Conservation (phyloP, 2,329 filamentous ascomycete species). For the Sclerotiophoma versabilis region DNA sequence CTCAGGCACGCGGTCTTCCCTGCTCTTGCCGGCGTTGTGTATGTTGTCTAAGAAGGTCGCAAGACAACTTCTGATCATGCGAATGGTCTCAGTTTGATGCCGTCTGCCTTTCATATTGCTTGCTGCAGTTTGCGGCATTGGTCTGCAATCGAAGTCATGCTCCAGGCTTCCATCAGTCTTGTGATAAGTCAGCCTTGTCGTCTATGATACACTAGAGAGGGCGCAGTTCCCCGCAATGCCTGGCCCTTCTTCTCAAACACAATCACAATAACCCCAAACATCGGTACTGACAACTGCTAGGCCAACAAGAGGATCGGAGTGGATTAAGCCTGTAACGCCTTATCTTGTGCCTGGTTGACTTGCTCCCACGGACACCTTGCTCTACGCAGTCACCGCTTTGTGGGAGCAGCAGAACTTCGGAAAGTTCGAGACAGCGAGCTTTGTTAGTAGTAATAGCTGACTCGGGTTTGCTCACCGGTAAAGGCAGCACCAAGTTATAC, state of each 20-base stretch:
- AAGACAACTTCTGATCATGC: not conserved
- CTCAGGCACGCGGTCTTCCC: conserved; percentile 26
- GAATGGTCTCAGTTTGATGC: not conserved
- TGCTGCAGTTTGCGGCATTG: not conserved
- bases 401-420: not conserved
- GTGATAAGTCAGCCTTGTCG: conserved; percentile 34
- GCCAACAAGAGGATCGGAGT: conserved; percentile 30
- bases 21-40: not conserved
- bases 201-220: not conserved
- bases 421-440: not conserved
- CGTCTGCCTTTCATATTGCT: not conserved
- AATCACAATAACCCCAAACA: conserved; percentile 3
- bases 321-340: conserved; percentile 26
- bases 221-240: conserved; percentile 5
- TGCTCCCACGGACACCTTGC: no score
- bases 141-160: conserved; percentile 15
- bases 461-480: not conserved
- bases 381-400: not conserved
- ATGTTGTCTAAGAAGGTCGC: not conserved
- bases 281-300: conserved; percentile 34
- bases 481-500: conserved; percentile 4
- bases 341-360: no score
- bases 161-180: conserved; percentile 35
- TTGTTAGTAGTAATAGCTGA: not conserved
- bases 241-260: not conserved